Percentiles rank a stretch among this genome's conserved stretches.
These are phyloP conservation scores for Cutaneotrichosporon daszewskae DNA, from an alignment of 1,284 basidiomycete genomes.

Conservation along the genomic window DNA sequence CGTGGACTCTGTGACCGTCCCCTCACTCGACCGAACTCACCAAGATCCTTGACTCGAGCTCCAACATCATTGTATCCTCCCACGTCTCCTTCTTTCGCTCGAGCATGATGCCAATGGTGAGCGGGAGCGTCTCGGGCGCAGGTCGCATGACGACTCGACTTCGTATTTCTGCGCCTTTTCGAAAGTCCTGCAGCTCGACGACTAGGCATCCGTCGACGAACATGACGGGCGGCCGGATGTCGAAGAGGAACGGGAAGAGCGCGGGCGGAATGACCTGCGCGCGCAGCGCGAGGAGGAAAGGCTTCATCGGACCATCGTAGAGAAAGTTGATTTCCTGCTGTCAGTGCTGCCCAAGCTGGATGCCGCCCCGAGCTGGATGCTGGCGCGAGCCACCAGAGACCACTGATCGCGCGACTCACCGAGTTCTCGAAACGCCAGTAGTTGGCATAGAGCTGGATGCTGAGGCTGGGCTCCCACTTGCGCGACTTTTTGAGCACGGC, in stretches of 20 bases:
- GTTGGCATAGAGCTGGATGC: conserved; percentile 42
- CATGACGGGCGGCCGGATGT: conserved; percentile 40
- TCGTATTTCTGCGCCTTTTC: conserved; percentile 30
- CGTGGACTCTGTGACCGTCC: no score
- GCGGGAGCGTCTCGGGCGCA: conserved; percentile 42
- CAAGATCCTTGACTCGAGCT: conserved; percentile 46
- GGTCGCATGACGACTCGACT: conserved; percentile 47
- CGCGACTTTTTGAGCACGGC: conserved; percentile 47
- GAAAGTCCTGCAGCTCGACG: conserved; percentile 47
- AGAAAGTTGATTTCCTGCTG: conserved; percentile 37
- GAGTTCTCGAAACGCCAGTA: conserved; percentile 47
- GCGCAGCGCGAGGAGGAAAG: conserved; percentile 46
- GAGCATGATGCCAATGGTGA: conserved; percentile 45
- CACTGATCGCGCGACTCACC: conserved; percentile 24
- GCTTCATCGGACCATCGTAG: conserved; percentile 48
- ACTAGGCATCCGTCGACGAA: conserved; percentile 49
- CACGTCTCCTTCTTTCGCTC: conserved; percentile 37
- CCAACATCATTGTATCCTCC: conserved; percentile 44
- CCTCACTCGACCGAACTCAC: conserved; percentile 35
- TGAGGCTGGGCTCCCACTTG: conserved; percentile 45
- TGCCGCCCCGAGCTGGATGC: not conserved
- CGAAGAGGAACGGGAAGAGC: conserved; percentile 45
- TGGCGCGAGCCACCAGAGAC: not conserved
- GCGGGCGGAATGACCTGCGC: conserved; percentile 45
- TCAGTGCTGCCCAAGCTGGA: no score